These are phyloP conservation scores for Zasmidium angulare DNA, from an alignment of 2,329 filamentous ascomycete genomes.

Conservation along the genomic window DNA sequence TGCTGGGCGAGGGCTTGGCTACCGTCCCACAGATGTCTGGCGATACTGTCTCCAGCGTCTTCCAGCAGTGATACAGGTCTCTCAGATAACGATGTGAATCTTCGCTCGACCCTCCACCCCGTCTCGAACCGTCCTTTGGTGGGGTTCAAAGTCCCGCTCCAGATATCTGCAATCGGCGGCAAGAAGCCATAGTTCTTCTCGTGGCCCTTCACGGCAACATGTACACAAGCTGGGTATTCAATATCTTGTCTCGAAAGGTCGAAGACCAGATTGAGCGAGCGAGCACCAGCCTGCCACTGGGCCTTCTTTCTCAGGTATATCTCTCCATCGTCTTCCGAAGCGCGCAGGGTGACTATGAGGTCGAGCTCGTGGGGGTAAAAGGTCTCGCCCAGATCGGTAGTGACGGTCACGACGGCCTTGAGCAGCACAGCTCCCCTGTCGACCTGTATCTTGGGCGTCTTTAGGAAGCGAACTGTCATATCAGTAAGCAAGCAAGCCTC, in stretches of 20 bases:
- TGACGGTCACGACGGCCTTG: slow-evolving; percentile 61
- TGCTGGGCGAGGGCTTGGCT: slow-evolving; percentile 58
- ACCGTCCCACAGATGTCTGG: slow-evolving; percentile 69
- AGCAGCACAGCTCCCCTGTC: slow-evolving; percentile 44
- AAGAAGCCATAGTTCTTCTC: slow-evolving; percentile 33
- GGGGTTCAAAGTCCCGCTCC: slow-evolving; percentile 51
- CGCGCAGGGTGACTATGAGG: slow-evolving; percentile 42
- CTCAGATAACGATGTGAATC: slow-evolving; percentile 46
- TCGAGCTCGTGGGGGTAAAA: slow-evolving; percentile 55
- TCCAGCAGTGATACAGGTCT: slow-evolving; percentile 58
- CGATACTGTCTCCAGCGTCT: slow-evolving; percentile 71
- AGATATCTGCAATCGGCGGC: slow-evolving; percentile 55
- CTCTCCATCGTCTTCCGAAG: slow-evolving; percentile 34
- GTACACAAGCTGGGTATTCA: slow-evolving; percentile 41
- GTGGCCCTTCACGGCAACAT: slow-evolving; percentile 39
- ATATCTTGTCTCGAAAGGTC: slow-evolving; percentile 41
- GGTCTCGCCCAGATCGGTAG: slow-evolving; percentile 67
- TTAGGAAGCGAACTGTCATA: slow-evolving; percentile 60
- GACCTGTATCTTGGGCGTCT: slow-evolving; percentile 54
- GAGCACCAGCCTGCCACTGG: slow-evolving; percentile 45
- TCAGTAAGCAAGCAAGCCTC: not conserved
- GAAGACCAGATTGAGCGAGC: slow-evolving; percentile 46
- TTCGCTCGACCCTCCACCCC: slow-evolving; percentile 56
- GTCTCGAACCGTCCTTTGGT: slow-evolving; percentile 41
- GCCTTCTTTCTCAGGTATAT: slow-evolving; percentile 45